Percentiles rank a stretch among this genome's conserved stretches.
These are phyloP conservation scores for Schwanniomyces vanrijiae DNA, from an alignment of 805 yeast genomes.

Conservation along the genomic window DNA sequence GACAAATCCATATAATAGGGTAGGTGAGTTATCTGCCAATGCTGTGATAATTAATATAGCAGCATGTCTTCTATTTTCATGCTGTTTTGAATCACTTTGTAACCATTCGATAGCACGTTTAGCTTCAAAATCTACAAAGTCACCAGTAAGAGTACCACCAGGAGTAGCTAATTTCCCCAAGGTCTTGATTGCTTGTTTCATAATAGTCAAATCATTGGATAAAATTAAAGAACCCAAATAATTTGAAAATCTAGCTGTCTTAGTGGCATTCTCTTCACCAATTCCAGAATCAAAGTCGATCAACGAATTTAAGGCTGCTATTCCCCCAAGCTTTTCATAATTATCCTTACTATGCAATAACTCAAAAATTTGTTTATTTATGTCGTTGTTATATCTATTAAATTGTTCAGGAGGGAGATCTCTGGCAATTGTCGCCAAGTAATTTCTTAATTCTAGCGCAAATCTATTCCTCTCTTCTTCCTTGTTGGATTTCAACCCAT, in stretches of 20 bases:
- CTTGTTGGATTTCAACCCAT: conserved; percentile 45
- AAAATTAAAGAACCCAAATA: conserved; percentile 79
- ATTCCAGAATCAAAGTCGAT: conserved; percentile 79
- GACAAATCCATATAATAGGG: conserved; percentile 74
- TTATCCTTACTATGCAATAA: conserved; percentile 73
- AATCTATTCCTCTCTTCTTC: conserved; percentile 50
- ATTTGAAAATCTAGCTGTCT: conserved; percentile 88
- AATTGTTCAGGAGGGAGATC: conserved; percentile 83
- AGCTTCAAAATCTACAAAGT: conserved; percentile 90
- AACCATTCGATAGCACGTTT: conserved; percentile 89
- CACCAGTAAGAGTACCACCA: conserved; percentile 87
- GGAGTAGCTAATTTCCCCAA: conserved; percentile 87
- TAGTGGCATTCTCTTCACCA: conserved; percentile 79
- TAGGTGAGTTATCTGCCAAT: conserved; percentile 84
- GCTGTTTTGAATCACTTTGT: conserved; percentile 72
- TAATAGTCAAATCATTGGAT: conserved; percentile 78
- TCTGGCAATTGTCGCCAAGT: conserved; percentile 70
- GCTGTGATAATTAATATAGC: conserved; percentile 82
- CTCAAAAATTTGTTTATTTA: conserved; percentile 85
- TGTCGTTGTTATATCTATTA: conserved; percentile 76
- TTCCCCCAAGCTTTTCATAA: conserved; percentile 81
- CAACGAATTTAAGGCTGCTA: conserved; percentile 84
- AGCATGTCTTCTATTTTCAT: conserved; percentile 83
- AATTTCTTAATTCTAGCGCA: conserved; percentile 68
- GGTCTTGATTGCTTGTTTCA: conserved; percentile 83